Percentiles rank a stretch among this genome's conserved stretches.
These are phyloP conservation scores for Vinca minor DNA, from an alignment of 257 asterid genomes.

Conservation along the genomic window DNA sequence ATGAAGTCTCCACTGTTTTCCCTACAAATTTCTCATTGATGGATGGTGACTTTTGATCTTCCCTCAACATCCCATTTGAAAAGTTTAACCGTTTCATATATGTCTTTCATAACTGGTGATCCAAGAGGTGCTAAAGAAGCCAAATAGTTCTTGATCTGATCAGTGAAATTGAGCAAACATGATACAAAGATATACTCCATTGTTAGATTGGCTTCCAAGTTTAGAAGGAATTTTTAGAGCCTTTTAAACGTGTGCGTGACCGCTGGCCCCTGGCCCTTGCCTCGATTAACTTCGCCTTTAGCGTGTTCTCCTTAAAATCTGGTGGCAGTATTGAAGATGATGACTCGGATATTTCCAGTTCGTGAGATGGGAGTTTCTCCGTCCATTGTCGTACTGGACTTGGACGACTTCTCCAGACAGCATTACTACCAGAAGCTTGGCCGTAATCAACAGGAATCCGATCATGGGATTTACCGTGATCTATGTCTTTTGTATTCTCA, in stretches of 20 bases:
- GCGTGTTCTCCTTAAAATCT: slow-evolving; percentile 51
- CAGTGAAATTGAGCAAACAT: slow-evolving; percentile 3
- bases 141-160: not conserved
- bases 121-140: not conserved
- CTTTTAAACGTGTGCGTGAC: slow-evolving; percentile 63
- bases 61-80: too few relatives aligned
- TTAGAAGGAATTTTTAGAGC: slow-evolving; percentile 43
- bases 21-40: too few relatives aligned
- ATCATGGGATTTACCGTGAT: slow-evolving; percentile 20
- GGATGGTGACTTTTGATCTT: too few relatives aligned
- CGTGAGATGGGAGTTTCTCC: slow-evolving; percentile 53
- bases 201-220: slow-evolving; percentile 6
- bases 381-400: slow-evolving; percentile 83
- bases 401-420: slow-evolving; percentile 60
- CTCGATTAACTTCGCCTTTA: slow-evolving; percentile 70
- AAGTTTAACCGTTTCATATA: too few relatives aligned
- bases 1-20: too few relatives aligned
- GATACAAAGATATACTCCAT: not conserved
- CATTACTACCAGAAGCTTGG: slow-evolving; percentile 29
- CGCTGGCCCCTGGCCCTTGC: slow-evolving; percentile 71
- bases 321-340: slow-evolving; percentile 55
- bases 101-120: too few relatives aligned
- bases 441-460: slow-evolving; percentile 33
- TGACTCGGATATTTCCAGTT: slow-evolving; percentile 35
- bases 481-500: slow-evolving; percentile 27